Evolutionary conservation across 2,329 filamentous ascomycete genomes (phyloP).

Genomic region (Exophiala spinifera): DNA sequence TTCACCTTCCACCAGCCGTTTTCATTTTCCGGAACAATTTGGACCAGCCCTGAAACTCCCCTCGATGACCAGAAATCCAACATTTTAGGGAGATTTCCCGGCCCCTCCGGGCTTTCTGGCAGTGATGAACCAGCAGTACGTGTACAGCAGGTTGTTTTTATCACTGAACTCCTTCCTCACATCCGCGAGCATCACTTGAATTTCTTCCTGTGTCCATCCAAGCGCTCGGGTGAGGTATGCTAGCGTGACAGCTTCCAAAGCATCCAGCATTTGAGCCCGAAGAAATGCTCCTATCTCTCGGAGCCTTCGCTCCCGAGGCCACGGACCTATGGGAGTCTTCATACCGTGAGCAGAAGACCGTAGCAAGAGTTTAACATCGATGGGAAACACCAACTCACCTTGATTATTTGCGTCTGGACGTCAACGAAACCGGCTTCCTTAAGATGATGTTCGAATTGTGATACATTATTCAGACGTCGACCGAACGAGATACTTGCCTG

Average conservation of each 20-base stretch:
- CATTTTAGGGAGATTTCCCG: too few relatives aligned
- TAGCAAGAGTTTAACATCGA: too few relatives aligned
- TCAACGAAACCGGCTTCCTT: conserved; percentile 30
- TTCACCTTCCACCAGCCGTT: too few relatives aligned
- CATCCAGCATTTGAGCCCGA: conserved; percentile 32
- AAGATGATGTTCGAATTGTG: conserved; percentile 28
- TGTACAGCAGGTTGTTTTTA: conserved; percentile 17
- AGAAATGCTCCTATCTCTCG: conserved; percentile 41
- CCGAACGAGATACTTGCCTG: conserved; percentile 29
- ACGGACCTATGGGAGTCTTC: conserved; percentile 31
- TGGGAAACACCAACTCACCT: conserved; percentile 9
- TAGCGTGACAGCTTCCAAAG: conserved; percentile 37
- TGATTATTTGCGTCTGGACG: conserved; percentile 29
- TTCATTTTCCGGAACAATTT: too few relatives aligned
- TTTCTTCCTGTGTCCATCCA: conserved; percentile 30
- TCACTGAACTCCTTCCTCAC: conserved; percentile 29
- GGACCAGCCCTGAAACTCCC: too few relatives aligned
- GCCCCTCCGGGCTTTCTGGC: conserved; percentile 22
- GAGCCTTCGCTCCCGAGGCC: conserved; percentile 34
- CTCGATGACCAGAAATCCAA: too few relatives aligned
- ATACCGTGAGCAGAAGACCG: neutral
- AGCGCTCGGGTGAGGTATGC: conserved; percentile 38
- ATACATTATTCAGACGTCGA: conserved; percentile 21
- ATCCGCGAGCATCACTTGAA: conserved; percentile 25
- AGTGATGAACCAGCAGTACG: conserved; percentile 26